Evolutionary conservation across 176 grass and related monocot species (phyloP).

Genomic region (Musa acuminata): DNA sequence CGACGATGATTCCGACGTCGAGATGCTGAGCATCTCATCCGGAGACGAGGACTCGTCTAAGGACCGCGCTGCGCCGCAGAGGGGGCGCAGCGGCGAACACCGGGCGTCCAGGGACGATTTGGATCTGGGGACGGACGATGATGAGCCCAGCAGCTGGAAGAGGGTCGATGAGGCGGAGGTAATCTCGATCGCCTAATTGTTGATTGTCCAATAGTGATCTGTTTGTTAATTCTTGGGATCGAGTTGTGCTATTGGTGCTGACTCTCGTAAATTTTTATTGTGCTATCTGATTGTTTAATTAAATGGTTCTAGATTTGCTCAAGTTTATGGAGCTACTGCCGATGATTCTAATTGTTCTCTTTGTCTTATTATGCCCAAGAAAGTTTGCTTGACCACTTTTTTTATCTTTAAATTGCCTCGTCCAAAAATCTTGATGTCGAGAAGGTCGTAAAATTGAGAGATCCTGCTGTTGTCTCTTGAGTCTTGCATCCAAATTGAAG

Average conservation of each 20-base stretch:
- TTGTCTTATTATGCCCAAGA: neutral
- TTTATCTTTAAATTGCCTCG: neutral
- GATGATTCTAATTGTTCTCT: neutral
- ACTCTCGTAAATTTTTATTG: too few relatives aligned
- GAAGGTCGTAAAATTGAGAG: neutral
- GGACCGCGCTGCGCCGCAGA: constrained; percentile 44
- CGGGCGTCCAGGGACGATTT: constrained; percentile 57
- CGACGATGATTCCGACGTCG: constrained; percentile 90
- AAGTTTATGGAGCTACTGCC: neutral
- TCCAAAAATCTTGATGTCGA: neutral
- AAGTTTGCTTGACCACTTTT: neutral
- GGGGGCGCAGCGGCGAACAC: constrained; percentile 36
- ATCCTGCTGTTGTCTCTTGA: neutral
- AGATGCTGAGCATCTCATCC: constrained; percentile 91
- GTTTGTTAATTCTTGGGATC: too few relatives aligned
- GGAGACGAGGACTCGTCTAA: constrained; percentile 73
- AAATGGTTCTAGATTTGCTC: neutral
- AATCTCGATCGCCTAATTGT: constrained; percentile 8
- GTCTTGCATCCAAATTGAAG: neutral
- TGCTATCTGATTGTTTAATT: too few relatives aligned
- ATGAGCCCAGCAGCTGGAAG: constrained; percentile 96
- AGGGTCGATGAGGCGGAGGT: constrained; percentile 95
- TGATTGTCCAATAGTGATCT: neutral
- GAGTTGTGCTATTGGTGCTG: too few relatives aligned
- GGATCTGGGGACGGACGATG: constrained; percentile 55